phyloP scores from a whole-genome alignment of 768 basidiomycete species.

The Fistulinella prunicolor region DNA sequence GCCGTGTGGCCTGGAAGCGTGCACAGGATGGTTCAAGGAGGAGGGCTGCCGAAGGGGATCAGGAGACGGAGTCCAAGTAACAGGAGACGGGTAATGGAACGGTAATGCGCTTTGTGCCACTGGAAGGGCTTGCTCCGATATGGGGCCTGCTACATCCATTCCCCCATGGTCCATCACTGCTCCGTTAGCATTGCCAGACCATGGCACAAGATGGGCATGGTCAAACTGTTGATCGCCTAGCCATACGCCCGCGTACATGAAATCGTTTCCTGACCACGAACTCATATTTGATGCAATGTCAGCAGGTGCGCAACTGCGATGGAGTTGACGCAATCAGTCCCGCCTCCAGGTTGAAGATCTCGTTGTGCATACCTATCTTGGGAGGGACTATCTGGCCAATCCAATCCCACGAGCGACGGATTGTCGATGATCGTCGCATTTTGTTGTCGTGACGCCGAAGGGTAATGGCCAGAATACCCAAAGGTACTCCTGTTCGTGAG shows the following conservation, averaged over 20 bases:
- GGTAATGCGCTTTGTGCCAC: background rate
- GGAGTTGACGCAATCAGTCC: background rate
- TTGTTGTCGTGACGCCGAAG: slow-evolving; percentile 3
- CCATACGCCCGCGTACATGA: background rate
- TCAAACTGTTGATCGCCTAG: background rate
- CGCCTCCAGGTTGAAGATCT: background rate
- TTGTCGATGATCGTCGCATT: background rate
- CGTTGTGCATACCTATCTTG: slow-evolving; percentile 14
- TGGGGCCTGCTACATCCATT: slow-evolving; percentile 1
- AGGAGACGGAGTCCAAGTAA: background rate
- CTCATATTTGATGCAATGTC: background rate
- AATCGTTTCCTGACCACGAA: slow-evolving; percentile 1
- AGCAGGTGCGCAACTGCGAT: background rate
- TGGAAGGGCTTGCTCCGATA: slow-evolving; percentile 2
- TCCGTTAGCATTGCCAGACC: background rate
- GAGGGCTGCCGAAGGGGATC: slow-evolving; percentile 2
- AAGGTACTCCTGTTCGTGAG: background rate
- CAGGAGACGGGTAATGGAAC: background rate
- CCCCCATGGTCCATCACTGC: background rate
- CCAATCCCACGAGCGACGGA: background rate
- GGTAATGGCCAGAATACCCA: background rate
- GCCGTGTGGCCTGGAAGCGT: background rate
- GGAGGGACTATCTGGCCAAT: background rate
- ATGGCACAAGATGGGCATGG: background rate
- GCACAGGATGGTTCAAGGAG: slow-evolving; percentile 4